Conservation (phyloP, 2,329 filamentous ascomycete species). For the Xylaria sp. region DNA sequence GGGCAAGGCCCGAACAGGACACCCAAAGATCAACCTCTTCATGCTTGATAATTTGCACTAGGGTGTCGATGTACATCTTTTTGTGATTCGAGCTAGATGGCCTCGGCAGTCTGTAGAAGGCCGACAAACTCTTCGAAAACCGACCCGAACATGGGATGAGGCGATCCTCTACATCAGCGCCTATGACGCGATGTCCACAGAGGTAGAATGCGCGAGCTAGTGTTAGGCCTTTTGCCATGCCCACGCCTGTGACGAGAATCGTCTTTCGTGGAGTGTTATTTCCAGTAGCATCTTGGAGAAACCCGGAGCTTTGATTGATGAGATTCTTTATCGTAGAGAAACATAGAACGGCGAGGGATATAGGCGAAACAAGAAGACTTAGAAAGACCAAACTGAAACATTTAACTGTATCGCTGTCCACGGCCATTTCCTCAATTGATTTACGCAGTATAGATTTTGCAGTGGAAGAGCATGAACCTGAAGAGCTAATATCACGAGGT, state of each 20-base stretch:
- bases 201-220: constrained; percentile 73
- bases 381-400: constrained; percentile 40
- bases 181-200: constrained; percentile 75
- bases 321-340: constrained; percentile 11
- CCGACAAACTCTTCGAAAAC: constrained; percentile 66
- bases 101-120: constrained; percentile 62
- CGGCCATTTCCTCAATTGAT: neutral
- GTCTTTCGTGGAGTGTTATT: constrained; percentile 50
- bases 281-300: constrained; percentile 1
- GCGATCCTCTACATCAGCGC: constrained; percentile 70
- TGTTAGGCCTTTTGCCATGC: constrained; percentile 76
- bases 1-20: constrained; percentile 75
- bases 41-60: constrained; percentile 68
- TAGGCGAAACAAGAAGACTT: constrained; percentile 39
- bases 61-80: constrained; percentile 63
- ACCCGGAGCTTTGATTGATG: neutral
- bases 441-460: neutral
- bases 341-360: constrained; percentile 29
- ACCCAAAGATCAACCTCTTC: constrained; percentile 79
- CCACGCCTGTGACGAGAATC: constrained; percentile 77
- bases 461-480: neutral
- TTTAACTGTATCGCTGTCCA: constrained; percentile 4
- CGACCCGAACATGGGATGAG: constrained; percentile 64
- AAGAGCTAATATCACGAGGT: neutral
- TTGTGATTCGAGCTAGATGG: constrained; percentile 43